phyloP scores from a whole-genome alignment of 768 basidiomycete genomes.

The Mycena metata region DNA sequence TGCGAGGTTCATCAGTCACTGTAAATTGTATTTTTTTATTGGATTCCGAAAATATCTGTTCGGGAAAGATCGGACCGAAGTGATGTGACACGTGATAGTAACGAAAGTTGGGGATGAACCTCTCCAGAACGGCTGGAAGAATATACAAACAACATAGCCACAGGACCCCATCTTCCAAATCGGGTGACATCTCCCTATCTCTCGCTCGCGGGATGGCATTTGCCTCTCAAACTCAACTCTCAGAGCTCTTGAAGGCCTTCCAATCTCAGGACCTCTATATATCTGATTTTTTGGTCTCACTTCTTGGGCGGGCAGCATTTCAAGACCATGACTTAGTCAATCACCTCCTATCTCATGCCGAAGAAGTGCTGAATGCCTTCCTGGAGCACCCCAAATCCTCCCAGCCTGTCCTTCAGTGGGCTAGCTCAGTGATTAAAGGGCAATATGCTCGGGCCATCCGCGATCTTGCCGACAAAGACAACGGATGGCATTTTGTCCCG shows the following conservation, averaged over 20 bases:
- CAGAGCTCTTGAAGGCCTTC: background rate
- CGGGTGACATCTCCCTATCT: background rate
- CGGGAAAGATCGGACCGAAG: too few species aligned
- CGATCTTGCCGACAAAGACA: conserved; percentile 13
- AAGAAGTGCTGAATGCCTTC: conserved; percentile 7
- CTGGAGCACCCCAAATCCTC: background rate
- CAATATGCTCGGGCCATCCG: conserved; percentile 3
- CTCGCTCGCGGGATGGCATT: background rate
- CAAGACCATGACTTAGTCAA: background rate
- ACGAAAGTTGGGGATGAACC: too few species aligned
- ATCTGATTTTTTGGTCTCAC: conserved; percentile 1
- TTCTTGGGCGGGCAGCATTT: background rate
- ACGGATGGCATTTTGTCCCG: conserved; percentile 27
- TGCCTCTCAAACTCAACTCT: background rate
- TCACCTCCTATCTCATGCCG: background rate
- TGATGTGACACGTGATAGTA: too few species aligned
- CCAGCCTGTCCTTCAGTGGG: background rate
- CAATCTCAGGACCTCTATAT: background rate
- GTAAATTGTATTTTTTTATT: too few species aligned
- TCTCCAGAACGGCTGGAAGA: too few species aligned
- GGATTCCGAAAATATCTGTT: too few species aligned
- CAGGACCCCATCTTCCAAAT: conserved; percentile 2
- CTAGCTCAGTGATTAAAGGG: background rate
- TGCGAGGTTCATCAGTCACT: too few species aligned
- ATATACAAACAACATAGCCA: conserved; percentile 3